Percentiles rank a stretch among this genome's conserved stretches.
Evolutionary conservation across 2,329 filamentous ascomycete genomes (phyloP).

Genomic region (Ophiostoma sp.): DNA sequence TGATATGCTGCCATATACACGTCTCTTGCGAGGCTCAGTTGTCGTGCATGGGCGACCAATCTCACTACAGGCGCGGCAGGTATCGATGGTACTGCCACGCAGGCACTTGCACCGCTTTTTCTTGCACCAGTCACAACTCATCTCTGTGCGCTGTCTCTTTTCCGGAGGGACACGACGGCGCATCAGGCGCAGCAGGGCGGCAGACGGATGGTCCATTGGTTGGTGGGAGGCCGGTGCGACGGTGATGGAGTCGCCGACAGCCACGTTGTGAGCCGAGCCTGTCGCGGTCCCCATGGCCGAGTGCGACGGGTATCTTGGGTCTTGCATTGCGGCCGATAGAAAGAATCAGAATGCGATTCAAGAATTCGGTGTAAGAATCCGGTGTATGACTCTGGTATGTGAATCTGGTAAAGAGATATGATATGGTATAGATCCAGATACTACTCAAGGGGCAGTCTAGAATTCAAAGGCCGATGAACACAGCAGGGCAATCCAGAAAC

Average conservation of each 20-base stretch:
- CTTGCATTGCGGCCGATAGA: constrained; percentile 1
- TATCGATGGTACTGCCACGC: constrained; percentile 25
- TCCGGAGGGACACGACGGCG: constrained; percentile 28
- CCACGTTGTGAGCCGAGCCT: not conserved
- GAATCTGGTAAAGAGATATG: not conserved
- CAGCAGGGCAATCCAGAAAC: not conserved
- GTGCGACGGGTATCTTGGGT: constrained; percentile 12
- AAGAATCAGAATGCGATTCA: not conserved
- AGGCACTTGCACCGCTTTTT: constrained; percentile 29
- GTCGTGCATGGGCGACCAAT: constrained; percentile 26
- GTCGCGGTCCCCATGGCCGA: not conserved
- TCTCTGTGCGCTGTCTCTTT: constrained; percentile 28
- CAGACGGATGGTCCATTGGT: constrained; percentile 20
- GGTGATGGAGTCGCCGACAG: constrained; percentile 13
- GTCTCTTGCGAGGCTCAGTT: constrained; percentile 27
- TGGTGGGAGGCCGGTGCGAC: constrained; percentile 2
- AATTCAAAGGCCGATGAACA: not conserved
- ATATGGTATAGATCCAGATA: not conserved
- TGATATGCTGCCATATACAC: constrained; percentile 24
- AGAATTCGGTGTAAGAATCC: not conserved
- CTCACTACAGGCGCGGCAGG: constrained; percentile 27
- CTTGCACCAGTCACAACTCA: constrained; percentile 30
- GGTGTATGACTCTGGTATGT: not conserved
- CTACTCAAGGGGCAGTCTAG: not conserved
- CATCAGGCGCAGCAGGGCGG: constrained; percentile 27